phyloP scores from a whole-genome alignment of 163 green algal genomes.

The Trebouxiophyceae sp. region DNA sequence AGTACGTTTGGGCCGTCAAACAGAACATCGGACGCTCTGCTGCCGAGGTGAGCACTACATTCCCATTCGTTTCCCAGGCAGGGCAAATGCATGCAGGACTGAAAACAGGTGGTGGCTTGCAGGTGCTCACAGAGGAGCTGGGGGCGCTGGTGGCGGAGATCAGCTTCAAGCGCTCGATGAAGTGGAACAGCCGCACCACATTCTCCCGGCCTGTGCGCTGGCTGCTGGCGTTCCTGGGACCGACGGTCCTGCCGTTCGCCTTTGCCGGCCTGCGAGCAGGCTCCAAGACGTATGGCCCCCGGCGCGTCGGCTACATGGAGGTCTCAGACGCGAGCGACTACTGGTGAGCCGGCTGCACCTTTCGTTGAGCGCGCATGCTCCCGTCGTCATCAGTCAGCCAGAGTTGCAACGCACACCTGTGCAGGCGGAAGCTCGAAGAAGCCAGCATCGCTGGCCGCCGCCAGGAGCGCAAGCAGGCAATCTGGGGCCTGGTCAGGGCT shows the following conservation, averaged over 20 bases:
- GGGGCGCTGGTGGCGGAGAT: conserved; percentile 60
- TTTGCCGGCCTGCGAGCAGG: conserved; percentile 50
- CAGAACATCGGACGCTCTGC: conserved; percentile 48
- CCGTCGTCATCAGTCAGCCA: background rate
- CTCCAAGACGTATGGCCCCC: conserved; percentile 11
- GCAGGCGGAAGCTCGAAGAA: background rate
- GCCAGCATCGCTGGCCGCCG: conserved; percentile 49
- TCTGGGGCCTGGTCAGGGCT: conserved; percentile 59
- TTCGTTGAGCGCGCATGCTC: background rate
- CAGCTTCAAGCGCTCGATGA: conserved; percentile 88
- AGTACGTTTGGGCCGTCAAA: conserved; percentile 80
- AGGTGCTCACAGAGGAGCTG: conserved; percentile 77
- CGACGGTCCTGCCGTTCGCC: conserved; percentile 57
- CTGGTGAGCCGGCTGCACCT: background rate
- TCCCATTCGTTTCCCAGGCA: too few species aligned
- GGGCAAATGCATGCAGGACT: too few species aligned
- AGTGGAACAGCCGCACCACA: conserved; percentile 57
- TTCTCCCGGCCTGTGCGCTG: conserved; percentile 91
- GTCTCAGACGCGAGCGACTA: background rate
- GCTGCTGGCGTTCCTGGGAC: conserved; percentile 90
- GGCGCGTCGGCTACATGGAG: background rate
- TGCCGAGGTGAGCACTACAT: conserved; percentile 51
- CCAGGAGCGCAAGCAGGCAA: conserved; percentile 42
- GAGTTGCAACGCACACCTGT: too few species aligned
- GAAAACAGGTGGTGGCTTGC: too few species aligned